phyloP scores from a whole-genome alignment of 2,329 filamentous ascomycete species.

The Apiospora saccharicola region DNA sequence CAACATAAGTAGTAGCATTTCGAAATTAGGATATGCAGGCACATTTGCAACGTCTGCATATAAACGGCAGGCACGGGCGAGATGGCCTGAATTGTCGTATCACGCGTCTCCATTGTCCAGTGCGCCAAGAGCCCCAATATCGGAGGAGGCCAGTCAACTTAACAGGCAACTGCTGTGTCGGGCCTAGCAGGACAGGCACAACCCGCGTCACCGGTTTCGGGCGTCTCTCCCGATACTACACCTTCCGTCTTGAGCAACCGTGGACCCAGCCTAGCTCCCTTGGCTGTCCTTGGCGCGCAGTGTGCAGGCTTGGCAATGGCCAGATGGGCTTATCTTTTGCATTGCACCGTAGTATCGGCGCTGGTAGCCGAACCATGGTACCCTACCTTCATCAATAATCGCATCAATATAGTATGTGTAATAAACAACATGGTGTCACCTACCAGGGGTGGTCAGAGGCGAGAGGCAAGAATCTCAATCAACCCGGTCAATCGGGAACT shows the following conservation, averaged over 20 bases:
- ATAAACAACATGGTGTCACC: background rate
- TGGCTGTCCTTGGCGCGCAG: background rate
- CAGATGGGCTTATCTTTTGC: background rate
- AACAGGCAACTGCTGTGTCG: background rate
- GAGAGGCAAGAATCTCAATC: background rate
- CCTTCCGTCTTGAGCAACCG: slow-evolving; percentile 3
- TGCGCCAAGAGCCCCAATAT: slow-evolving; percentile 13
- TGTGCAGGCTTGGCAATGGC: background rate
- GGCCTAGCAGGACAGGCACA: background rate
- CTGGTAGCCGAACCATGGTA: background rate
- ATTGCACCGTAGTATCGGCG: background rate
- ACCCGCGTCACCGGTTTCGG: background rate
- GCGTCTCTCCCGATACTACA: background rate
- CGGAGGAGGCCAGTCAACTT: background rate
- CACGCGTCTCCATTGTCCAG: background rate
- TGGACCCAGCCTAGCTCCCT: background rate
- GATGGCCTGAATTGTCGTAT: background rate
- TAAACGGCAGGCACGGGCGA: background rate
- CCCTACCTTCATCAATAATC: background rate
- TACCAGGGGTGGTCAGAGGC: background rate
- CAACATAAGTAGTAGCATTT: background rate
- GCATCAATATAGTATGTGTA: background rate
- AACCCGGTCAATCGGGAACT: background rate
- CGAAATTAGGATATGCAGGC: background rate
- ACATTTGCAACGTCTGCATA: background rate